phyloP scores from a whole-genome alignment of 148 eudicot species.

The Silene conica region DNA sequence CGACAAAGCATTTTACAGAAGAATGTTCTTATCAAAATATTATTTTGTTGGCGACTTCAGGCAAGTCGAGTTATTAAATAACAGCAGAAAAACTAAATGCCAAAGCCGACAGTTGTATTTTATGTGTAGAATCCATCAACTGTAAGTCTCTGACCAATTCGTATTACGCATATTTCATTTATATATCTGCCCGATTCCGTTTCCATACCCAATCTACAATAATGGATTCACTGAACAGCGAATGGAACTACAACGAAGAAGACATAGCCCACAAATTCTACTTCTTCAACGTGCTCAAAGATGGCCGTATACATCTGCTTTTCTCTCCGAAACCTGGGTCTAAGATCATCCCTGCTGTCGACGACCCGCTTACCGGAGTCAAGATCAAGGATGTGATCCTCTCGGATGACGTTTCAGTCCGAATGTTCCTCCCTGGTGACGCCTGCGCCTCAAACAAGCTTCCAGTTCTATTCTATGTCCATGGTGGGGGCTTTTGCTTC shows the following conservation, averaged over 20 bases:
- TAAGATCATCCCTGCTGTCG: slow-evolving; percentile 19
- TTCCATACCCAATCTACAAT: background rate
- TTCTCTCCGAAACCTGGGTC: background rate
- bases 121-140: background rate
- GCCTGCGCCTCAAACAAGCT: slow-evolving; percentile 18
- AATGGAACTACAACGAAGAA: slow-evolving; percentile 19
- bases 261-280: slow-evolving; percentile 24
- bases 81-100: background rate
- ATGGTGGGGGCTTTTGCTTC: slow-evolving; percentile 34
- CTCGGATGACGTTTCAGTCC: slow-evolving; percentile 15
- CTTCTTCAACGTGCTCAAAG: slow-evolving; percentile 35
- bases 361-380: slow-evolving; percentile 18
- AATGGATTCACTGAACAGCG: background rate
- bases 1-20: background rate
- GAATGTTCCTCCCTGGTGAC: slow-evolving; percentile 22
- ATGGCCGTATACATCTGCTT: slow-evolving; percentile 25
- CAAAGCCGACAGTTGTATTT: background rate
- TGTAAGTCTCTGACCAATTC: background rate
- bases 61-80: no score
- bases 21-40: background rate
- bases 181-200: background rate
- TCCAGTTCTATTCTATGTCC: slow-evolving; percentile 32
- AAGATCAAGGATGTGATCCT: slow-evolving; percentile 17
- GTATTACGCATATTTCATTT: background rate
- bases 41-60: no score